phyloP scores from a whole-genome alignment of 2,329 filamentous ascomycete genomes.

The Hymenotorrendiella dingleyae region DNA sequence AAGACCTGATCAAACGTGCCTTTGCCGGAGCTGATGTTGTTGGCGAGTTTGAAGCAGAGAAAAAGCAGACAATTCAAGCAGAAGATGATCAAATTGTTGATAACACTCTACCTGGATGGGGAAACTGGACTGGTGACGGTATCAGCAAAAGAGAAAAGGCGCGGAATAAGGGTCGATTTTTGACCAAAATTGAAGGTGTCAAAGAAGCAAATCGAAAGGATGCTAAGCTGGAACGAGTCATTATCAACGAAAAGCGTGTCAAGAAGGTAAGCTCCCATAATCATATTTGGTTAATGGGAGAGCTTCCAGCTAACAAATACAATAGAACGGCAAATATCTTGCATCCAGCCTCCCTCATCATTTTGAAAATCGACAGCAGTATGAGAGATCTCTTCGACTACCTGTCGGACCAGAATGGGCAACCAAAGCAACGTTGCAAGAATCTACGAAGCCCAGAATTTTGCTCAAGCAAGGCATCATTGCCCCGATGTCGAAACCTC shows the following conservation, averaged over 20 bases:
- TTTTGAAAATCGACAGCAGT: slow-evolving; percentile 84
- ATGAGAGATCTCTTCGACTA: slow-evolving; percentile 79
- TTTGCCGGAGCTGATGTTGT: slow-evolving; percentile 87
- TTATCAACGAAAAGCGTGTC: slow-evolving; percentile 84
- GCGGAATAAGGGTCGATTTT: slow-evolving; percentile 53
- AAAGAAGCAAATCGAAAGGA: slow-evolving; percentile 75
- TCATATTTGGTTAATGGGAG: neutral
- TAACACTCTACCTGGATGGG: slow-evolving; percentile 89
- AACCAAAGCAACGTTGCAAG: slow-evolving; percentile 93
- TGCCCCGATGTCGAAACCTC: slow-evolving; percentile 76
- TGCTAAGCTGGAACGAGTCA: slow-evolving; percentile 73
- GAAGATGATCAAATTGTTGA: slow-evolving; percentile 81
- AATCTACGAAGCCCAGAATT: slow-evolving; percentile 79
- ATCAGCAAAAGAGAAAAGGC: slow-evolving; percentile 65
- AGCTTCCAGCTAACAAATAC: slow-evolving; percentile 4
- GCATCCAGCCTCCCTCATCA: slow-evolving; percentile 78
- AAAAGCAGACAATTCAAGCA: slow-evolving; percentile 61
- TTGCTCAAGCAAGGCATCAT: slow-evolving; percentile 89
- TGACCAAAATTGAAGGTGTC: slow-evolving; percentile 65
- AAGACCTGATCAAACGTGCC: slow-evolving; percentile 69
- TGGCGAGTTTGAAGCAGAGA: slow-evolving; percentile 75
- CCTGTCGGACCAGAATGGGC: slow-evolving; percentile 92
- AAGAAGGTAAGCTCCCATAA: slow-evolving; percentile 76
- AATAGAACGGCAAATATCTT: slow-evolving; percentile 76
- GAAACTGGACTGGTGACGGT: slow-evolving; percentile 81